Evolutionary conservation across 345 rosid genomes (phyloP).

Genomic region (Geranium rotundifolium): DNA sequence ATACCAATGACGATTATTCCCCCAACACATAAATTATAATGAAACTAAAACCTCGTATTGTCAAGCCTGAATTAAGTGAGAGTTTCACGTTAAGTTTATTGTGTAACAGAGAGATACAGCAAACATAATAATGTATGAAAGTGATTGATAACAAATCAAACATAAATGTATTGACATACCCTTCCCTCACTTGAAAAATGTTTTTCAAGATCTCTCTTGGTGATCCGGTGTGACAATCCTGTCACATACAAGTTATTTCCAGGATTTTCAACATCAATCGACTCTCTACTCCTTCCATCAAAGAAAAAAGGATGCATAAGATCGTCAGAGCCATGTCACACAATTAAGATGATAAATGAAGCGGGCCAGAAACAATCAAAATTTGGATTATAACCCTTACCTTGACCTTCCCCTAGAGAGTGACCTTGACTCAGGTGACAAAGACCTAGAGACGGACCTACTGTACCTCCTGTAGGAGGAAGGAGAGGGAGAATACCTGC

Average conservation of each 20-base stretch:
- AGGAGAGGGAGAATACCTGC: slow-evolving; percentile 39
- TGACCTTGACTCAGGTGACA: slow-evolving; percentile 20
- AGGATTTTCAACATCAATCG: slow-evolving; percentile 65
- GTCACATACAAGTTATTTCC: slow-evolving; percentile 94
- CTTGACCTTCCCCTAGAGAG: slow-evolving; percentile 43
- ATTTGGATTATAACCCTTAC: slow-evolving; percentile 14
- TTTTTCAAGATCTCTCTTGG: slow-evolving; percentile 66
- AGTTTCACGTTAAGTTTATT: too few relatives aligned
- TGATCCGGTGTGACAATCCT: slow-evolving; percentile 66
- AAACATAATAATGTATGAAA: too few relatives aligned
- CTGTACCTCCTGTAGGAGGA: slow-evolving; percentile 39
- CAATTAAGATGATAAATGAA: neutral
- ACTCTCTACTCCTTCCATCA: slow-evolving; percentile 31
- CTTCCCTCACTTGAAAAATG: slow-evolving; percentile 66
- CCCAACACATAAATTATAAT: too few relatives aligned
- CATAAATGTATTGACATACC: slow-evolving; percentile 21
- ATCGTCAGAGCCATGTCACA: slow-evolving; percentile 1
- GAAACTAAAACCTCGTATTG: too few relatives aligned
- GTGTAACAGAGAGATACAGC: too few relatives aligned
- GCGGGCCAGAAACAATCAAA: neutral
- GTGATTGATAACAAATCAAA: neutral
- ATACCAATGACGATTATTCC: too few relatives aligned
- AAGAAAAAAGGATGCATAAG: neutral
- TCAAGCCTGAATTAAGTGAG: too few relatives aligned
- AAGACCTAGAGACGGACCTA: slow-evolving; percentile 45